Evolutionary conservation across 805 yeast genomes (phyloP).

Genomic region (Sugiyamaella smithiae): DNA sequence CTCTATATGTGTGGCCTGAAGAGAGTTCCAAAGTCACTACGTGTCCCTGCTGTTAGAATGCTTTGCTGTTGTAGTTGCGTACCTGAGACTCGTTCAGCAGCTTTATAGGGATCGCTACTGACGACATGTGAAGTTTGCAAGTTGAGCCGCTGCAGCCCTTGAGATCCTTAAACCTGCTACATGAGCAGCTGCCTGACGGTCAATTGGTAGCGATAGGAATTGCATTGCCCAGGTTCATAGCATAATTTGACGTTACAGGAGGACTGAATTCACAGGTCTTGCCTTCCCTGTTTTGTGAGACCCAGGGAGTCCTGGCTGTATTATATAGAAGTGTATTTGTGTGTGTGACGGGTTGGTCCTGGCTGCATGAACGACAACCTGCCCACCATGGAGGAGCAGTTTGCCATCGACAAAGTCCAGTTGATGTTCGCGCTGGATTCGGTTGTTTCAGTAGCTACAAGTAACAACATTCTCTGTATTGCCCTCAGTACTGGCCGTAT

Average conservation of each 20-base stretch:
- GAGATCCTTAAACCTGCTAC: too few species aligned
- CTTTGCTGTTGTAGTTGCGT: too few species aligned
- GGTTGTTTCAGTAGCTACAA: slow-evolving; percentile 52
- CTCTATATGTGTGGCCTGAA: slow-evolving; percentile 85
- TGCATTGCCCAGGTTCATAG: too few species aligned
- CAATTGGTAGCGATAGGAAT: too few species aligned
- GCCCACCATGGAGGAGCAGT: slow-evolving; percentile 2
- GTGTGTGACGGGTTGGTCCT: too few species aligned
- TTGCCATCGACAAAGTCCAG: slow-evolving; percentile 44
- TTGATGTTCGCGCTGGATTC: slow-evolving; percentile 48
- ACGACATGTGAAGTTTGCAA: slow-evolving; percentile 41
- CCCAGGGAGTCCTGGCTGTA: too few species aligned
- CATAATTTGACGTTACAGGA: too few species aligned
- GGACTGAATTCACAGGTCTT: too few species aligned
- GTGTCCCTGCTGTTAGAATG: slow-evolving; percentile 87
- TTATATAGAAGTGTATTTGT: too few species aligned
- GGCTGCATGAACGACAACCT: too few species aligned
- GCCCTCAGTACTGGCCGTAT: slow-evolving; percentile 52
- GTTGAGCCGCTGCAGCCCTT: neutral
- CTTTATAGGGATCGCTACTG: slow-evolving; percentile 79
- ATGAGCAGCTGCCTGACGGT: too few species aligned
- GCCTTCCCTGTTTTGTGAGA: too few species aligned
- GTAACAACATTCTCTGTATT: slow-evolving; percentile 53
- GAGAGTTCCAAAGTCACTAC: slow-evolving; percentile 75
- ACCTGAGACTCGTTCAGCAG: slow-evolving; percentile 79